A percentile compares a stretch with the other conserved stretches of the same genome.
phyloP scores from a whole-genome alignment of 2,329 filamentous ascomycete genomes.

The Neoarthrinium moseri region DNA sequence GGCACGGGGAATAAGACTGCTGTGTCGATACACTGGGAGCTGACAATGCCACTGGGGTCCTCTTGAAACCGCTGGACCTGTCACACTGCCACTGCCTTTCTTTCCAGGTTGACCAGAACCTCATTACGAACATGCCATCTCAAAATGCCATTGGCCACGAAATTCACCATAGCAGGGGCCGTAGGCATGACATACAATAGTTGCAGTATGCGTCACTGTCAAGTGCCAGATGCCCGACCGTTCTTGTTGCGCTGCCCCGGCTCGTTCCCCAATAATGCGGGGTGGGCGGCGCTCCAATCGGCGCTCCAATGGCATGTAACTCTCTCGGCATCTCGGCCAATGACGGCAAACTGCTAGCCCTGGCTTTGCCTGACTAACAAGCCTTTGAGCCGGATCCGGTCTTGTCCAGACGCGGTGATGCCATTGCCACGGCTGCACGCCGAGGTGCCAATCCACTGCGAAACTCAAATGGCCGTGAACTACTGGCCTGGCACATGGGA shows the following conservation, averaged over 20 bases:
- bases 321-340: constrained; percentile 46
- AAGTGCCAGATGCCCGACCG: constrained; percentile 14
- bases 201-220: constrained; percentile 19
- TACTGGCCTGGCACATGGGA: constrained; percentile 1
- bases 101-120: not conserved
- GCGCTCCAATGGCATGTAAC: not conserved
- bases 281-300: constrained; percentile 3
- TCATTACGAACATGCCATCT: not conserved
- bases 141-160: not conserved
- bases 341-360: constrained; percentile 32
- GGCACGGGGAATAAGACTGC: too few relatives aligned
- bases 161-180: too few relatives aligned
- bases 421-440: not conserved
- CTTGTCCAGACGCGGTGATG: constrained; percentile 13
- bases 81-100: not conserved
- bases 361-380: constrained; percentile 19
- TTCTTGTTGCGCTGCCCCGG: constrained; percentile 12
- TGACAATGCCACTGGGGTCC: too few relatives aligned
- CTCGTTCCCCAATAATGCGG: constrained; percentile 17
- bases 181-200: too few relatives aligned
- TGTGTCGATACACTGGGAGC: too few relatives aligned
- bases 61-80: not conserved
- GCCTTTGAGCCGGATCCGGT: constrained; percentile 36
- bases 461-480: constrained; percentile 1
- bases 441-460: constrained; percentile 6